A percentile compares a stretch with the other conserved stretches of the same genome.
Evolutionary conservation across 768 basidiomycete species (phyloP).

Genomic region (Pulveroboletus frians): DNA sequence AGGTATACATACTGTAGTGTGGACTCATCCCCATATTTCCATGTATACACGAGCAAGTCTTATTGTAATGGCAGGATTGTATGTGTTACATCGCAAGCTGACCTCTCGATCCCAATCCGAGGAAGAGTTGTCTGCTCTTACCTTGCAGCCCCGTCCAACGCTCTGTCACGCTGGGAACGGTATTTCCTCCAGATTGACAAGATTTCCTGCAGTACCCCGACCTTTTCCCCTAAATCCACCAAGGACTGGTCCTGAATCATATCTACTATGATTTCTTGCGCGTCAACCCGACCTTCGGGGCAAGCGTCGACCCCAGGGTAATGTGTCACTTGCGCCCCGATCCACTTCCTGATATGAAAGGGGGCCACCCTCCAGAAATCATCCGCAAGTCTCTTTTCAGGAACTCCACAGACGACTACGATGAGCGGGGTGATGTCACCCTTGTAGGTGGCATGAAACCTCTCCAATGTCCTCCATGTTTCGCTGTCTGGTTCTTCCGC

Average conservation of each 20-base stretch:
- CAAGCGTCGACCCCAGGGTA: slow-evolving; percentile 9
- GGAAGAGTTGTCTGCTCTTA: not conserved
- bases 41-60: not conserved
- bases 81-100: not conserved
- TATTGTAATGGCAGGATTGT: not conserved
- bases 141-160: not conserved
- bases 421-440: slow-evolving; percentile 15
- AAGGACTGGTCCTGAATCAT: slow-evolving; percentile 11
- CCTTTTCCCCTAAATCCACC: slow-evolving; percentile 15
- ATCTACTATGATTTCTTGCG: slow-evolving; percentile 9
- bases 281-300: slow-evolving; percentile 6
- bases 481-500: slow-evolving; percentile 4
- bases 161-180: slow-evolving; percentile 10
- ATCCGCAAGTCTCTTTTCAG: slow-evolving; percentile 7
- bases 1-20: slow-evolving; percentile 9
- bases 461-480: slow-evolving; percentile 11
- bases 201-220: slow-evolving; percentile 12
- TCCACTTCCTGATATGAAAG: slow-evolving; percentile 5
- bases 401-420: slow-evolving; percentile 11
- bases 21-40: slow-evolving; percentile 3
- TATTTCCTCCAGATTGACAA: slow-evolving; percentile 18
- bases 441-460: slow-evolving; percentile 11
- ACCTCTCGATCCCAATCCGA: no score
- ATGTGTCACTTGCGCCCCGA: slow-evolving; percentile 8
- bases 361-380: slow-evolving; percentile 10